Percentiles rank a stretch among this genome's conserved stretches.
These are phyloP conservation scores for Aspergillus puulaauensis DNA, from an alignment of 2,329 filamentous ascomycete genomes.

Conservation along the genomic window DNA sequence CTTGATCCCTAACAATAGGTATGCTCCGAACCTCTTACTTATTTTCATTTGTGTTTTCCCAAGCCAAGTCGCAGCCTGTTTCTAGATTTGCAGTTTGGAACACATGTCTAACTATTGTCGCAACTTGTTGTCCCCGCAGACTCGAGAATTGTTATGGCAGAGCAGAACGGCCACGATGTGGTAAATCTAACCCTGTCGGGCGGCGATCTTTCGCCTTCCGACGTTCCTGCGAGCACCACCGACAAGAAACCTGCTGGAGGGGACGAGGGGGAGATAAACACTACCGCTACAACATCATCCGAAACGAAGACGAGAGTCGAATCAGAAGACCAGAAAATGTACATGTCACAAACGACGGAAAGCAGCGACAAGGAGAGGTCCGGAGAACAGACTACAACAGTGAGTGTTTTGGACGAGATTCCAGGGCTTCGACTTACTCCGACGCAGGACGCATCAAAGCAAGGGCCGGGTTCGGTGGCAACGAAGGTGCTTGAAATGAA, in stretches of 20 bases:
- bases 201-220: slow-evolving; percentile 63
- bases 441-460: slow-evolving; percentile 29
- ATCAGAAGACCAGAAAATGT: slow-evolving; percentile 24
- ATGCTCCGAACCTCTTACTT: slow-evolving; percentile 24
- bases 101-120: slow-evolving; percentile 35
- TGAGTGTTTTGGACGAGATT: slow-evolving; percentile 25
- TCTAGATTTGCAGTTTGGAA: slow-evolving; percentile 21
- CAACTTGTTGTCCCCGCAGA: slow-evolving; percentile 37
- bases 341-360: slow-evolving; percentile 18
- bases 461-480: slow-evolving; percentile 33
- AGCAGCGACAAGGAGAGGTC: slow-evolving; percentile 25
- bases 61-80: slow-evolving; percentile 18
- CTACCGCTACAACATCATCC: slow-evolving; percentile 37
- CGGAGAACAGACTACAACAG: slow-evolving; percentile 26
- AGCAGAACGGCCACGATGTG: slow-evolving; percentile 69
- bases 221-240: slow-evolving; percentile 63
- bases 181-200: slow-evolving; percentile 69
- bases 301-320: slow-evolving; percentile 25
- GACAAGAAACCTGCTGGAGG: slow-evolving; percentile 53
- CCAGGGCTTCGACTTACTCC: slow-evolving; percentile 20
- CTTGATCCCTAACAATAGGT: slow-evolving; percentile 46
- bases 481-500: slow-evolving; percentile 41
- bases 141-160: slow-evolving; percentile 68
- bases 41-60: slow-evolving; percentile 14
- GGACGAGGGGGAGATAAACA: slow-evolving; percentile 44